Evolutionary conservation across 1,284 basidiomycete genomes (phyloP), one percentile per base, ranked within the genome.

Genomic region (Ceratobasidium sp.): DNA sequence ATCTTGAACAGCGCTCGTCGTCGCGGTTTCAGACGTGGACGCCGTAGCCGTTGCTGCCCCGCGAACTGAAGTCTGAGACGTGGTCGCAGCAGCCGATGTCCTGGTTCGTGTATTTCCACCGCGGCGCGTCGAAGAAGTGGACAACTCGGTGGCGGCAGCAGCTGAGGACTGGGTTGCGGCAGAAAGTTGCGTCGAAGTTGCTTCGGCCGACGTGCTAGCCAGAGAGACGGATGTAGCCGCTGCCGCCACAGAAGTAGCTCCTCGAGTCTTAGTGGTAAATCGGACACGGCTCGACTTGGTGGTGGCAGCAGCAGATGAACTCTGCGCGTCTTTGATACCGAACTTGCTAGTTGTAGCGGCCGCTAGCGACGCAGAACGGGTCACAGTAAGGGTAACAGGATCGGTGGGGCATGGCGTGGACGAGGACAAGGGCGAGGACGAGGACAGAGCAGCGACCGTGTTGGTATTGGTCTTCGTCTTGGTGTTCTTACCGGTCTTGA

Each of bases 31-130:
- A 59, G 59, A 31, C 44, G 66, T 47, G 56, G 64, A 73, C 74
- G n/a, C 53, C 73, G 63, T 50, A 73, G 36, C 54, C 65, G 36
- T 56, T 59, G 54, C 69, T 50, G 74, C 76, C 51, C 66, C 67
- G 76, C 51, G 45, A 77, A 76, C 48, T 56, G 36, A 73, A 44
- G 51, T 41, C 36, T 41, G 36, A 11, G 36, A 4, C 36, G 74
- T 63, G 2, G 72, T 67, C n/a, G 62, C 50, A 17, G 17, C 36
- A 51, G 41, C 44, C 31, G 62, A 45, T 24, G 47, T 14, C 31
- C 27, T 9, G 2, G 57, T 60, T 33, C 33, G 6, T 5, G 29
- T 60, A 33, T 60, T 60, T n/a, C 41, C 41, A 24, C 33, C 33
- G 33, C 57, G 57, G 31, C 57, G 57, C 17, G 57, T 60, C n/a